Percentiles rank a stretch among this genome's conserved stretches.
phyloP scores from a whole-genome alignment of 148 eudicot genomes.

The Selenicereus undatus region DNA sequence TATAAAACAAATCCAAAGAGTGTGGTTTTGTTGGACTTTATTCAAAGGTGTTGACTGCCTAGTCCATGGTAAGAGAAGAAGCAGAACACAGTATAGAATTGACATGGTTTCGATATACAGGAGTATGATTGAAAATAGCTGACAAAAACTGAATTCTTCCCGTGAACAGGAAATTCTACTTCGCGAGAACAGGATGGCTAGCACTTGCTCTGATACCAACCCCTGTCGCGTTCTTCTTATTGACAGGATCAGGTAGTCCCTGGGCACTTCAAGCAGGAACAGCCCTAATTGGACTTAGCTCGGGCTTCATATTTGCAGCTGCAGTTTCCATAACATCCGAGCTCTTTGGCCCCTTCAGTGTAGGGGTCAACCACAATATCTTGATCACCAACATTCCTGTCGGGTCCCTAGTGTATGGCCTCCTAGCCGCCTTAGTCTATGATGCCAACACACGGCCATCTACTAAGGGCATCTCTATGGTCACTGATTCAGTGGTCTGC shows the following conservation, averaged over 20 bases:
- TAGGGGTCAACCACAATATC: constrained; percentile 88
- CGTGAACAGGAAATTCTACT: constrained; percentile 61
- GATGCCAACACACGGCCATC: constrained; percentile 40
- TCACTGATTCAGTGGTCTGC: constrained; percentile 47
- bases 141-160: neutral
- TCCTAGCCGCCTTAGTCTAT: constrained; percentile 62
- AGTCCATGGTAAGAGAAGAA: neutral
- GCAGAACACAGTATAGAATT: neutral
- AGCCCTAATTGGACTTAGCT: constrained; percentile 71
- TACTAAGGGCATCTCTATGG: constrained; percentile 11
- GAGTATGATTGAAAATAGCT: neutral
- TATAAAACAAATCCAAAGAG: neutral
- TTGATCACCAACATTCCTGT: constrained; percentile 85
- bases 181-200: constrained; percentile 91
- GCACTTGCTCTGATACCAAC: constrained; percentile 66
- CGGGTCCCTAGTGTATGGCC: constrained; percentile 73
- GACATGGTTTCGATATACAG: neutral
- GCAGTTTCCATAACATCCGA: constrained; percentile 88
- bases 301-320: constrained; percentile 87
- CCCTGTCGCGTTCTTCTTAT: constrained; percentile 71
- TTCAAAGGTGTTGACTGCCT: neutral
- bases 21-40: neutral
- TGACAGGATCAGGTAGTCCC: constrained; percentile 46
- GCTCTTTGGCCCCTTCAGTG: constrained; percentile 73
- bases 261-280: constrained; percentile 55